Conservation (phyloP, 331 rosid genomes). For the Acacia concinna region DNA sequence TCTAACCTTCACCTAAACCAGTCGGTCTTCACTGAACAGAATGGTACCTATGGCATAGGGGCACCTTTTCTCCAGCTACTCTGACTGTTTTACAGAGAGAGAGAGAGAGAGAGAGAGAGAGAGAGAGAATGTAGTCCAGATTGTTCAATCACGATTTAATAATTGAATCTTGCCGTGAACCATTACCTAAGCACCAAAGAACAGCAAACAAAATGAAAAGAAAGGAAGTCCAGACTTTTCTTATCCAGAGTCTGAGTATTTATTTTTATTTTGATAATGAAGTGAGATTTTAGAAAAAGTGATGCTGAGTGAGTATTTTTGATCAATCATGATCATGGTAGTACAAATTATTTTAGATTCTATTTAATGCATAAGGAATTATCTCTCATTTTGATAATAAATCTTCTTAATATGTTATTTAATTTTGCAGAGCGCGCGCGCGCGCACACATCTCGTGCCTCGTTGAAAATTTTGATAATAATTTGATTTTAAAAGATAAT, state of each 20-base stretch:
- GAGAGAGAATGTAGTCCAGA: neutral
- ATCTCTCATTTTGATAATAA: too few relatives aligned
- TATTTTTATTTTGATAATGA: neutral
- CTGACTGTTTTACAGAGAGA: too few relatives aligned
- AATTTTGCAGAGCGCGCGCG: too few relatives aligned
- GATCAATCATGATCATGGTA: neutral
- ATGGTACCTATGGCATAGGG: neutral
- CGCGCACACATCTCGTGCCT: too few relatives aligned
- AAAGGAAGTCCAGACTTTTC: neutral
- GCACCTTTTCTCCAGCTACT: neutral
- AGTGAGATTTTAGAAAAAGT: neutral
- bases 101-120: too few relatives aligned
- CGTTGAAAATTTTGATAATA: too few relatives aligned
- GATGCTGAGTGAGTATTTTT: neutral
- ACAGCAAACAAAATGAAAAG: neutral
- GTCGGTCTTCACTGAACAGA: neutral
- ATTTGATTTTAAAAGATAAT: too few relatives aligned
- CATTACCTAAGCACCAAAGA: neutral
- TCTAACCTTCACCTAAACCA: neutral
- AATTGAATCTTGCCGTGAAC: neutral
- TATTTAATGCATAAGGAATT: neutral
- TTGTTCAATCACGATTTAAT: neutral
- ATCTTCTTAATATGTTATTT: too few relatives aligned
- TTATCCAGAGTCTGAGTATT: neutral
- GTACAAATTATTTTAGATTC: neutral